Base-by-base conservation (phyloP, 352 stramenopile species). In the Pythium grandisporangium region DNA sequence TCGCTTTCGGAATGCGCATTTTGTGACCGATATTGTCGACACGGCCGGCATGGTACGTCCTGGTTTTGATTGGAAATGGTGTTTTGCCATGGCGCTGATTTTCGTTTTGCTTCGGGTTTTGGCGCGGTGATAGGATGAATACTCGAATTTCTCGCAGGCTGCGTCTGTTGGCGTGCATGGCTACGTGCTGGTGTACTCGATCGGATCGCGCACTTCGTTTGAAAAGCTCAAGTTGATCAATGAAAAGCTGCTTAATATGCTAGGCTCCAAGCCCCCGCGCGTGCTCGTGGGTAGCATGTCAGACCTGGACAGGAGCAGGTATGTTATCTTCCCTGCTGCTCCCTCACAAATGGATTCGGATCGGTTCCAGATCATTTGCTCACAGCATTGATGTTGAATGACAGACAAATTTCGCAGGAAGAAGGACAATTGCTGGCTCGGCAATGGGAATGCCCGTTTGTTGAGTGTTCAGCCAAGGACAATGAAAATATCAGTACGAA, bases 51-150 rank as follows among this genome's bases (percentile, higher is more conserved):
- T 98, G 80, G 80, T 93, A 57, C 20, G 61, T 53, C n/a, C n/a
- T n/a, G n/a, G n/a, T n/a, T n/a, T n/a, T n/a, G n/a, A n/a, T n/a
- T n/a, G n/a, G n/a, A n/a, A n/a, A n/a, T n/a, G n/a, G n/a, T n/a
- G n/a, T n/a, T n/a, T n/a, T n/a, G n/a, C n/a, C n/a, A n/a, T n/a
- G n/a, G n/a, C n/a, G n/a, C n/a, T n/a, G n/a, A n/a, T n/a, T n/a
- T n/a, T n/a, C n/a, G n/a, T n/a, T n/a, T n/a, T n/a, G n/a, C n/a
- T n/a, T n/a, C n/a, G n/a, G n/a, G n/a, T n/a, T n/a, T n/a, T n/a
- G n/a, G n/a, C n/a, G n/a, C n/a, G n/a, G n/a, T n/a, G n/a, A n/a
- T 54, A 91, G 85, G 93, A 98, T 61, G 93, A 98, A 57, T 97
- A 97, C 63, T 96, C 91, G 27, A 91, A 95, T 51, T 90, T 98